Percentiles rank a stretch among this genome's conserved stretches.
These are phyloP conservation scores for Blastocladiella emersonii DNA, from an alignment of 371 early-diverging fungal species.

Conservation along the genomic window DNA sequence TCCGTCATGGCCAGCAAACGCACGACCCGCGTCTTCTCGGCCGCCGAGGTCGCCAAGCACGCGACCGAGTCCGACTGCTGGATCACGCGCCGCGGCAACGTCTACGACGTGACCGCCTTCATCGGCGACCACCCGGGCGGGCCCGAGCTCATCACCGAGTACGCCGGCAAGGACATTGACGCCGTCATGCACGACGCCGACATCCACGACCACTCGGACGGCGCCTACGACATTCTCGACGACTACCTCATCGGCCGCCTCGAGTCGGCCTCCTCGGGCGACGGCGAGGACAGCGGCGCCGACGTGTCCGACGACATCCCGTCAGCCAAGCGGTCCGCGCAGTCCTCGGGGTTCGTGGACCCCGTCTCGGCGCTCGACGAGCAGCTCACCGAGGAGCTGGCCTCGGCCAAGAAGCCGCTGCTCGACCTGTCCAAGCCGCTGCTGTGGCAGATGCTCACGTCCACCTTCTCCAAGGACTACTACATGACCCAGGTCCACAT, in stretches of 20 bases:
- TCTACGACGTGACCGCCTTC: constrained; percentile 79
- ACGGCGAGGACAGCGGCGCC: background rate
- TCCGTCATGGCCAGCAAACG: too few relatives aligned
- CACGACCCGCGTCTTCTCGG: constrained; percentile 12
- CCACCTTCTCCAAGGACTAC: constrained; percentile 54
- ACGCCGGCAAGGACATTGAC: constrained; percentile 58
- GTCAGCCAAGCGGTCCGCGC: constrained; percentile 2
- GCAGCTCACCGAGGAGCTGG: constrained; percentile 15
- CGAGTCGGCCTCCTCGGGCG: constrained; percentile 5
- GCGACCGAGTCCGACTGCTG: constrained; percentile 32
- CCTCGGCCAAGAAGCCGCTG: constrained; percentile 48
- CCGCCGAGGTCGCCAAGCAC: constrained; percentile 55
- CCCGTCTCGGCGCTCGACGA: background rate
- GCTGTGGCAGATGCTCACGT: constrained; percentile 60
- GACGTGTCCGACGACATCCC: background rate
- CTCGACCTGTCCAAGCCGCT: constrained; percentile 69
- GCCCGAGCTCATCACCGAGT: constrained; percentile 54
- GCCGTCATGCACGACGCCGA: constrained; percentile 53
- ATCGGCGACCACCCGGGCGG: constrained; percentile 71
- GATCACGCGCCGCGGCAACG: constrained; percentile 55
- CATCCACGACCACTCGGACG: constrained; percentile 65
- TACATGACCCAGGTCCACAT: constrained; percentile 84
- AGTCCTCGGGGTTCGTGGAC: background rate
- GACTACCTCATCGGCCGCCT: constrained; percentile 64
- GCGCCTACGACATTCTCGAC: constrained; percentile 70